Conservation (phyloP, 306 rosid species). For the Corylus avellana region DNA sequence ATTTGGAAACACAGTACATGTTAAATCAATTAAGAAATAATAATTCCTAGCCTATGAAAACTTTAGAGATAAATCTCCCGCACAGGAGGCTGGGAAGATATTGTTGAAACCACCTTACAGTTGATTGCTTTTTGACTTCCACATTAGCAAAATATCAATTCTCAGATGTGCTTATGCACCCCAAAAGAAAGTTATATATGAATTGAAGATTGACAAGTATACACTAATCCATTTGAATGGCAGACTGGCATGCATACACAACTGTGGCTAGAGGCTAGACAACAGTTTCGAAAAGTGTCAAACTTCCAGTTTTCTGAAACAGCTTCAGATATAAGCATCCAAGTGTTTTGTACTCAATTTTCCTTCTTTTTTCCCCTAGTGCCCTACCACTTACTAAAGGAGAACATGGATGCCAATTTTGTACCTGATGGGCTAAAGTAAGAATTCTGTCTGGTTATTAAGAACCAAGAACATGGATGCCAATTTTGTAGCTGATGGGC, state of each 20-base stretch:
- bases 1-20: not conserved
- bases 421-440: not conserved
- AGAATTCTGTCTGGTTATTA: not conserved
- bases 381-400: not conserved
- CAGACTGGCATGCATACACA: not conserved
- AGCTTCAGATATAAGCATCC: not conserved
- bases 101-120: not conserved
- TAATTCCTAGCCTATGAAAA: not conserved
- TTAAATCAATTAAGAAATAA: not conserved
- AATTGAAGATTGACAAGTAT: not conserved
- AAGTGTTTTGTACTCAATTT: not conserved
- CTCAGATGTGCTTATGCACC: not conserved
- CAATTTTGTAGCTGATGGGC: not conserved
- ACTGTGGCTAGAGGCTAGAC: not conserved
- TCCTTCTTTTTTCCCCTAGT: not conserved
- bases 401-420: not conserved
- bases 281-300: not conserved
- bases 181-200: not conserved
- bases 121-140: not conserved
- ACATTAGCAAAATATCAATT: slow-evolving; percentile 1
- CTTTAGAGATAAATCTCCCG: not conserved
- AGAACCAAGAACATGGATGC: not conserved
- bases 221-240: not conserved
- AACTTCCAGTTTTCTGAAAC: not conserved
- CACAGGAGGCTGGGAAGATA: not conserved